Evolutionary conservation across 495 filamentous ascomycete species (phyloP), one percentile per base, ranked within the genome.

Genomic region (Penicillium alfredii): DNA sequence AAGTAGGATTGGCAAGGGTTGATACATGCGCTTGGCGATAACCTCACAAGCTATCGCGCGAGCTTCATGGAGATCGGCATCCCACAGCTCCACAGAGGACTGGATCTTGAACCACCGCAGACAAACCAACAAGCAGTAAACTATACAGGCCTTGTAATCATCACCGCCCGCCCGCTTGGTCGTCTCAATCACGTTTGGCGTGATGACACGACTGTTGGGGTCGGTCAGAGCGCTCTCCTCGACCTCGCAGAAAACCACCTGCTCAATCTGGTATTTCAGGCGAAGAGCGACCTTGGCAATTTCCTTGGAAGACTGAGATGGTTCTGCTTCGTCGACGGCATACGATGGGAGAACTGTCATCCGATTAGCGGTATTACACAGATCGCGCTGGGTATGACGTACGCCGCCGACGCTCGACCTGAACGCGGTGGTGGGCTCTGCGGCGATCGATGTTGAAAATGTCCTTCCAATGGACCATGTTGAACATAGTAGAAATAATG

Each of bases 61-160:
- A 14, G 84, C 67, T 32, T 80, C 57, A 53, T 94, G 88, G 24
- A 98, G 68, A 32, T 86, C 83, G 3, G 89, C 78, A 58, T 98
- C 88, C 82, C 88, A 97, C 6, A 95, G 76, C 68, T 97, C 92
- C 13, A 81, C 56, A 12, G 71, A 39, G 8, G 86, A 78, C 60
- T 97, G 88, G 11, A 73, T 76, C 48, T 81, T 81, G 63, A 95
- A 98, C 92, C 92, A 98, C 38, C 81, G 76, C 51, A 90, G 78
- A 56, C 86, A 93, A 14, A 97, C 75, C 1, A 98, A 74, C 40
- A 98, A 69, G 37, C 84, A 88, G 61, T 80, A 94, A 1, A 88
- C 78, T 1, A 98, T 80, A 51, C 88, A 94, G 4, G 80, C 77
- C 8, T 68, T 59, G 43, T 87, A 69, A 10, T 95, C 82, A 4